Evolutionary conservation across 768 basidiomycete genomes (phyloP).

Genomic region (Hypsizygus marmoreus): DNA sequence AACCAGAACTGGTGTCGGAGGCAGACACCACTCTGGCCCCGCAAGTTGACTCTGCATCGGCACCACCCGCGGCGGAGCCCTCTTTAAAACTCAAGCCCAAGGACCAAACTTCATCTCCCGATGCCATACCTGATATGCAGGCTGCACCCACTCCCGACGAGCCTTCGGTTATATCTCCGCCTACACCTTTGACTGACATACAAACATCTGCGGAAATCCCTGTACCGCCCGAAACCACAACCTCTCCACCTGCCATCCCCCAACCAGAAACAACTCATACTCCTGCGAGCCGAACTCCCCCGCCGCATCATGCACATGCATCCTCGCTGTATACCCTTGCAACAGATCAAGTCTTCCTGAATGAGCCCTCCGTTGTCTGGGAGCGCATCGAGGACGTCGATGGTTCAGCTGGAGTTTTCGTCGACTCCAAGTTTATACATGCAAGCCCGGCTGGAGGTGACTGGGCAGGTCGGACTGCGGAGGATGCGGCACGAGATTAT

Average conservation of each 20-base stretch:
- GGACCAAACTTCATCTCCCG: too few species aligned
- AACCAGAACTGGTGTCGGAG: too few species aligned
- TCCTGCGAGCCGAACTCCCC: background rate
- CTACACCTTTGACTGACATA: background rate
- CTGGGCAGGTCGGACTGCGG: slow-evolving; percentile 72
- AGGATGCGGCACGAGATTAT: slow-evolving; percentile 53
- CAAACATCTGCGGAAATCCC: background rate
- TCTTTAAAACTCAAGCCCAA: too few species aligned
- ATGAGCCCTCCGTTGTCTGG: slow-evolving; percentile 85
- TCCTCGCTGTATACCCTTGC: slow-evolving; percentile 76
- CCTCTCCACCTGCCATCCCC: background rate
- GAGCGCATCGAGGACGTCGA: slow-evolving; percentile 90
- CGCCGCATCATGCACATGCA: slow-evolving; percentile 11
- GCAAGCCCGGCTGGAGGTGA: slow-evolving; percentile 78
- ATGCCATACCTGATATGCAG: too few species aligned
- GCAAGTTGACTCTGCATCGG: background rate
- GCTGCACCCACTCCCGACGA: slow-evolving; percentile 16
- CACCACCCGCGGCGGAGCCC: background rate
- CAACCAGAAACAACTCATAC: slow-evolving; percentile 6
- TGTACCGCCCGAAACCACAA: background rate
- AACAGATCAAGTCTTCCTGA: slow-evolving; percentile 80
- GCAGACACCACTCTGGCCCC: background rate
- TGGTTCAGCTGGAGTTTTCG: slow-evolving; percentile 74
- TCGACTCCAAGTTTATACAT: slow-evolving; percentile 66
- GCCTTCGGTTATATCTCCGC: background rate